These are phyloP conservation scores for Sungouiella blattae DNA, from an alignment of 805 yeast genomes.

Conservation along the genomic window DNA sequence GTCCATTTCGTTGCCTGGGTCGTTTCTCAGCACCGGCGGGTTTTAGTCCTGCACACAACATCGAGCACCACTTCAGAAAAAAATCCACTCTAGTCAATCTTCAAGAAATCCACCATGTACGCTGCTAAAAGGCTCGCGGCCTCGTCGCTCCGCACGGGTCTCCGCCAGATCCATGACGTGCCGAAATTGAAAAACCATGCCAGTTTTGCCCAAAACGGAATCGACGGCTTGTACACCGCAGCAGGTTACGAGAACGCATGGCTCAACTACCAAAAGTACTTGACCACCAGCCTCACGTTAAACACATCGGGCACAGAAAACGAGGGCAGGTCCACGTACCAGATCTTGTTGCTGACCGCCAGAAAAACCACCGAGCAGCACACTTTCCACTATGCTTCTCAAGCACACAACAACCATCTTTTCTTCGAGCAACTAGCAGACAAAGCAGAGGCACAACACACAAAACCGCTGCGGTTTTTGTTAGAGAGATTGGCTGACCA, in stretches of 20 bases:
- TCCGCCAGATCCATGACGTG: constrained; percentile 68
- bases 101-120: no score
- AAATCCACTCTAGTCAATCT: no score
- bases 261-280: constrained; percentile 71
- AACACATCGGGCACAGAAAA: constrained; percentile 74
- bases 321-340: constrained; percentile 74
- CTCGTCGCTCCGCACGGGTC: no score
- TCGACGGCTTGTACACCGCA: constrained; percentile 61
- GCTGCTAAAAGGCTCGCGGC: no score
- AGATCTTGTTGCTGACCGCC: constrained; percentile 64
- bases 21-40: no score
- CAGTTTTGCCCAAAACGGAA: constrained; percentile 43
- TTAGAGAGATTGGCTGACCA: constrained; percentile 35
- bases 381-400: constrained; percentile 85
- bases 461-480: constrained; percentile 36
- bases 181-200: constrained; percentile 51
- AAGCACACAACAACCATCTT: constrained; percentile 87
- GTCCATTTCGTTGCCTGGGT: no score
- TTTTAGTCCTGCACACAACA: no score
- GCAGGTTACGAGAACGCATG: constrained; percentile 72
- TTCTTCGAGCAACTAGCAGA: constrained; percentile 63
- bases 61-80: no score
- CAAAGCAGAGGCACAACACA: constrained; percentile 26
- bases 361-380: constrained; percentile 62
- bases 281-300: constrained; percentile 57